Evolutionary conservation across 495 filamentous ascomycete genomes (phyloP), one percentile per base, ranked within the genome.

Genomic region (Neurospora tetrasperma): DNA sequence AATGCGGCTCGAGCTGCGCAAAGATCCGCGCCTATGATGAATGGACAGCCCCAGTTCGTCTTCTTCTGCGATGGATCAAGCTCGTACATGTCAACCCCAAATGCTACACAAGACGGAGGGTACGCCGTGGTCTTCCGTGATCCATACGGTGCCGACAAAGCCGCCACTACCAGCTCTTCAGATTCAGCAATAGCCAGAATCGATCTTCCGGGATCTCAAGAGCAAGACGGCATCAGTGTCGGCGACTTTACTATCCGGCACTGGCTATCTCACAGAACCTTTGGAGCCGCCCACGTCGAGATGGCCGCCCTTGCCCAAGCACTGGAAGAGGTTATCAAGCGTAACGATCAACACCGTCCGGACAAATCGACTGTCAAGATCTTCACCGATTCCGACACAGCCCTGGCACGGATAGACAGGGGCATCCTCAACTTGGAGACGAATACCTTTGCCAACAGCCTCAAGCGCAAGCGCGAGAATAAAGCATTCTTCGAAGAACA

Each of bases 21-120:
- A 62, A 62, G 2, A 62, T 62, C 54, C 2, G 23, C 54, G 23
- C 54, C 35, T 1, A 31, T 62, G 54, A 12, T 62, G 1, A 2
- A 16, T 0, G 54, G 54, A 35, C 5, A 62, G 12, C 54, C 54
- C 6, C 54, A 62, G 54, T 62, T 62, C 7, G 54, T 31, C 5
- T 0, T 62, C 0, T 62, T 62, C 54, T 62, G 54, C 12, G 54
- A 62, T 5, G 54, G 54, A 4, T 62, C 54, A 31, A 9, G 23
- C 3, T 23, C 0, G 54, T 62, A 4, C 54, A 35, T 0, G 0
- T 0, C 20, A 7, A 1, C 1, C 9, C 39, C 1, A 10, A 3
- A 6, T 4, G 5, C 54, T 4, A 8, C 2, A 31, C 0, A 62
- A 16, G 54, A 62, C 3, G 54, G 54, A 27, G 54, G 54, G 6